phyloP scores from a whole-genome alignment of 2,329 filamentous ascomycete species.

The Incumbomyces delicatus region DNA sequence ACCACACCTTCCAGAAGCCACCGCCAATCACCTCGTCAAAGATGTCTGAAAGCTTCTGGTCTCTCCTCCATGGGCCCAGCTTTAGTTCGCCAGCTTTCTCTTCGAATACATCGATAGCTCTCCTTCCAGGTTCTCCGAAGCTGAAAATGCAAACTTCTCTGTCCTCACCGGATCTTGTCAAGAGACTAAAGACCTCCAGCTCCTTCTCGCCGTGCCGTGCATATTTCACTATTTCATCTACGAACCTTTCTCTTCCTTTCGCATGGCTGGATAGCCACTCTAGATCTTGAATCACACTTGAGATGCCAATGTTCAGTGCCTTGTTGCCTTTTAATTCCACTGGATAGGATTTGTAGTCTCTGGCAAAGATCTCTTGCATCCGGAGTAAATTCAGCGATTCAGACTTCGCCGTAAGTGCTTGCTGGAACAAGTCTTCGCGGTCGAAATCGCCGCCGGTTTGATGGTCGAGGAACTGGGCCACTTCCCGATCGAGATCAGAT shows the following conservation, averaged over 20 bases:
- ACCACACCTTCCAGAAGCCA: slow-evolving; percentile 41
- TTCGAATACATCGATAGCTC: slow-evolving; percentile 37
- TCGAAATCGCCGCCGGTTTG: slow-evolving; percentile 30
- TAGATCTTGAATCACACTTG: slow-evolving; percentile 48
- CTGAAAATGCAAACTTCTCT: slow-evolving; percentile 21
- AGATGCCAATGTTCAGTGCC: slow-evolving; percentile 45
- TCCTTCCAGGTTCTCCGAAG: slow-evolving; percentile 43
- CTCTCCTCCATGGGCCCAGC: slow-evolving; percentile 34
- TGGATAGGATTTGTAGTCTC: slow-evolving; percentile 53
- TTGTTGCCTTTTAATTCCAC: slow-evolving; percentile 20
- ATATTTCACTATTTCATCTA: slow-evolving; percentile 34
- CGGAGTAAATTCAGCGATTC: slow-evolving; percentile 44
- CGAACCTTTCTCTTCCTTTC: slow-evolving; percentile 17
- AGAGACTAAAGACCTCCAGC: slow-evolving; percentile 47
- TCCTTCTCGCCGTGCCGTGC: slow-evolving; percentile 28
- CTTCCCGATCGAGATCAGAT: slow-evolving; percentile 39
- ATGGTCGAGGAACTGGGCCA: slow-evolving; percentile 42
- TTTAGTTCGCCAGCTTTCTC: slow-evolving; percentile 34
- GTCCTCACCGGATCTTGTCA: slow-evolving; percentile 46
- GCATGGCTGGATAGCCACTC: slow-evolving; percentile 45
- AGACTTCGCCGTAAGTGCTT: slow-evolving; percentile 45
- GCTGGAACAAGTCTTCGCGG: slow-evolving; percentile 40
- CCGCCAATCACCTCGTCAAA: slow-evolving; percentile 16
- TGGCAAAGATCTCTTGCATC: slow-evolving; percentile 47
- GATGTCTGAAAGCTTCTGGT: slow-evolving; percentile 27